Evolutionary conservation across 129 eudicot genomes (phyloP), one percentile per base, ranked within the genome.

Genomic region (Chrysanthemum seticuspe): DNA sequence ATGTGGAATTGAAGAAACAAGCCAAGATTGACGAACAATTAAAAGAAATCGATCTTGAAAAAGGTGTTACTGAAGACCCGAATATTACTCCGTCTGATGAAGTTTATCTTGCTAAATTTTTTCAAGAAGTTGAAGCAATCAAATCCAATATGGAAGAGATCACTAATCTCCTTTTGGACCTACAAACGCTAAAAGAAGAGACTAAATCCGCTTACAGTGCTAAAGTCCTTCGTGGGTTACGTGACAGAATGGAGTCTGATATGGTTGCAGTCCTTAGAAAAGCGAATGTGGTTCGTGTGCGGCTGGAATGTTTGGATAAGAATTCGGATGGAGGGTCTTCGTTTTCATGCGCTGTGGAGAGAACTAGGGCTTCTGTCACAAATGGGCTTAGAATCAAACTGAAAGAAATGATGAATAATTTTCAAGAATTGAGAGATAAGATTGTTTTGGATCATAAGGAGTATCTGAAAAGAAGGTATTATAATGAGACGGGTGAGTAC

Each of bases 1-100:
- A 93, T 79, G 92, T 78, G 70, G 98, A 93, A 12, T 75, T 93
- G 80, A 93, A 93, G 92, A 93, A 87, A 82, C 96, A 93, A 77
- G 85, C 94, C 82, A 70, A 82, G 52, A 68, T 82, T 65, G 98
- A 89, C 73, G 54, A 65, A 21, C 72, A 89, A 56, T 23, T 73
- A 3, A 86, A 82, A 51, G 86, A 80, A 65, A 64, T 11, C 1
- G 94, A 89, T 47, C 1, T 82, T 51, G 90, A 84, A 15, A 65
- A 65, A 68, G 88, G 89, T 10, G 4, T 61, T 29, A 40, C 47
- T 40, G 73, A 77, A 74, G 77, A 78, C 45, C 73, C 66, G 1
- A 71, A 71, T 6, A 31, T 81, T 23, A 75, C 74, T 77, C 83
- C 74, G 49, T 36, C 68, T 9, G 96, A 87, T 53, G 96, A 92